Evolutionary conservation across 1,139 yeast genomes (phyloP).

Genomic region (Nematodospora anomalae): DNA sequence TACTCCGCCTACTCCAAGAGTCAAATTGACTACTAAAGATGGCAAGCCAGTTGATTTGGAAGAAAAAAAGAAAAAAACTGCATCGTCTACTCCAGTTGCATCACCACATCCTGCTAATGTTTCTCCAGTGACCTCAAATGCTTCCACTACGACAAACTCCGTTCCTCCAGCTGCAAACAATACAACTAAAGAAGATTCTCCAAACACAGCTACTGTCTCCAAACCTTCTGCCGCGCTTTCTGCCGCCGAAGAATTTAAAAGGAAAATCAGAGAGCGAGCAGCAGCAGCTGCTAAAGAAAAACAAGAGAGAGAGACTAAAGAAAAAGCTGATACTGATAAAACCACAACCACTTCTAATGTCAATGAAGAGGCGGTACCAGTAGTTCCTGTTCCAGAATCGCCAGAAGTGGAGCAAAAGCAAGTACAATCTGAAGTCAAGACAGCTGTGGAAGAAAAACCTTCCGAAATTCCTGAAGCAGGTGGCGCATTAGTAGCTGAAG

Average conservation of each 20-base stretch:
- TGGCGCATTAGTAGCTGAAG: constrained; percentile 4
- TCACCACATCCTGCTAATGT: constrained; percentile 19
- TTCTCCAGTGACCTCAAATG: constrained; percentile 19
- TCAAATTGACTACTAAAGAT: constrained; percentile 46
- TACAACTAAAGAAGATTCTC: constrained; percentile 13
- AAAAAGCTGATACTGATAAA: constrained; percentile 15
- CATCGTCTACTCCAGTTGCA: constrained; percentile 21
- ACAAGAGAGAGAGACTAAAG: constrained; percentile 17
- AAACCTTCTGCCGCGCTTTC: constrained; percentile 11
- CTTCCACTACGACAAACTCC: constrained; percentile 17
- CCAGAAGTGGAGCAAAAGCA: constrained; percentile 17
- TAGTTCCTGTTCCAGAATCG: constrained; percentile 15
- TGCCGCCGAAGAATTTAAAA: constrained; percentile 16
- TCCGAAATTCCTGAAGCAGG: constrained; percentile 6
- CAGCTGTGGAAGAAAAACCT: constrained; percentile 6
- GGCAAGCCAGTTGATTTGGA: constrained; percentile 50
- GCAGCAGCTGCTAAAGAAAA: constrained; percentile 16
- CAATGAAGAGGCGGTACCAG: constrained; percentile 6
- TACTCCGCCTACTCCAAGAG: constrained; percentile 22
- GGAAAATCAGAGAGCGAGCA: constrained; percentile 15
- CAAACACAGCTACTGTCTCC: constrained; percentile 12
- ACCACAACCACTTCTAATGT: no score
- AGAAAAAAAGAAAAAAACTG: constrained; percentile 36
- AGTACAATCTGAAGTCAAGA: no score
- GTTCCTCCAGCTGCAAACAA: constrained; percentile 15